Base-by-base conservation (phyloP, 176 grass and related monocot genomes). In the Aegilops speltoides region DNA sequence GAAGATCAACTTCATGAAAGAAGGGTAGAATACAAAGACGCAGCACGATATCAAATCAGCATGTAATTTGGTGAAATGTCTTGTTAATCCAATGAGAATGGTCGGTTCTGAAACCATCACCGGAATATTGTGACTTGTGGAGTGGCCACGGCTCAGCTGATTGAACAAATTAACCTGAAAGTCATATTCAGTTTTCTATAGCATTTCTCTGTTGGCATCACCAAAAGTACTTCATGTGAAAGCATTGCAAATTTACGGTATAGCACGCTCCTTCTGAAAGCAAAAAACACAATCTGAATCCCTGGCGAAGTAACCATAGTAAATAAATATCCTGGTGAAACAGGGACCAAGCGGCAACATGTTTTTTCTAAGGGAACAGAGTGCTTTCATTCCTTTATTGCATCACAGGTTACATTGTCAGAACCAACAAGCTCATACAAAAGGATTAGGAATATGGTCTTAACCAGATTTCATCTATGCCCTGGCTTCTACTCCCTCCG, bases 91-190 rank as follows among this genome's bases (percentile, higher is more conserved):
- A 20, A 14, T 32, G 17, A 63, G 34, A 38, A 3, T 63, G 31
- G 3, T 83, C 67, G 36, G 32, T 14, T 31, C 43, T 14, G 45
- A 29, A 46, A 6, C 12, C 40, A 75, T 28, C 13, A 16, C 37
- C n/a, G 7, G 13, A 46, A 75, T 14, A 67, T 56, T 56, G 6
- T 50, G 46, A 50, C 46, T 16, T 50, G 46, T 20, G 52, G 52
- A 56, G 50, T 7, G 0, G 4, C 10, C 25, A 12, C 1, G 5
- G 25, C 13, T 65, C 3, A 65, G 24, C 46, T 64, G 24, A 64
- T 28, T 64, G 63, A 26, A 28, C 25, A 25, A 50, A 78, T 41
- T n/a, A 88, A 90, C 85, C 88, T 86, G 88, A 79, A 93, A 54
- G 36, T 90, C 73, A 77, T 83, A 78, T 33, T 85, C 91, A 75